Base-by-base conservation (phyloP, 2,329 filamentous ascomycete species). In the Microdochium trichocladiopsis region DNA sequence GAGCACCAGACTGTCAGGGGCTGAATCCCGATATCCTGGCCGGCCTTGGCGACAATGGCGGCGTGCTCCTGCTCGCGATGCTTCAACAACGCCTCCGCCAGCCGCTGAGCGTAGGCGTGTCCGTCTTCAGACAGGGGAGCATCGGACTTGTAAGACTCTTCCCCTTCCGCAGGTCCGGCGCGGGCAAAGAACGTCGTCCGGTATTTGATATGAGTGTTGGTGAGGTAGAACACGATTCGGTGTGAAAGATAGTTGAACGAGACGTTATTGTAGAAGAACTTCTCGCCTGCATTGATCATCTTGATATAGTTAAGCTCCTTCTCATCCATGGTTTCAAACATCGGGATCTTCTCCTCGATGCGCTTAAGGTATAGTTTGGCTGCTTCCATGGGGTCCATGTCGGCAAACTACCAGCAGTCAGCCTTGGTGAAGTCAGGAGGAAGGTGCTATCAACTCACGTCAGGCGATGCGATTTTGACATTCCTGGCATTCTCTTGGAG, bases 311-410 rank as follows among this genome's bases (percentile, higher is more conserved):
- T 96, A 57, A 99, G 79, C 59, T 97, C 92, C 25, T 80, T 79
- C 68, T 99, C 94, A 62, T 92, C 82, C 91, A 99, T 97, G 1
- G 90, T 95, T 72, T 99, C 92, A 61, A 96, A 99, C 54, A 93
- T 86, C 21, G 94, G 94, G 54, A 99, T 99, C 60, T 94, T 90
- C 61, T 89, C 86, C 57, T 90, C 86, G 64, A 99, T 97, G 50
- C 94, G 86, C 56, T 85, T 82, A 37, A 99, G 80, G 64, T 99
- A 99, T 61, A 96, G 84, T 63, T 89, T 86, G 25, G 96, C 92
- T 2, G 94, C 94, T 64, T 96, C 92, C 57, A 95, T 87, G 12
- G 92, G 87, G 41, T 88, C 84, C 93, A 95, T 97, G 43, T 87
- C 90, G 56, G 88, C 79, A 65, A 97, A 99, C 84, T 91, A 56